Evolutionary conservation across 2,329 filamentous ascomycete genomes (phyloP), one percentile per base, ranked within the genome.

Genomic region (Pseudocercospora ulei): DNA sequence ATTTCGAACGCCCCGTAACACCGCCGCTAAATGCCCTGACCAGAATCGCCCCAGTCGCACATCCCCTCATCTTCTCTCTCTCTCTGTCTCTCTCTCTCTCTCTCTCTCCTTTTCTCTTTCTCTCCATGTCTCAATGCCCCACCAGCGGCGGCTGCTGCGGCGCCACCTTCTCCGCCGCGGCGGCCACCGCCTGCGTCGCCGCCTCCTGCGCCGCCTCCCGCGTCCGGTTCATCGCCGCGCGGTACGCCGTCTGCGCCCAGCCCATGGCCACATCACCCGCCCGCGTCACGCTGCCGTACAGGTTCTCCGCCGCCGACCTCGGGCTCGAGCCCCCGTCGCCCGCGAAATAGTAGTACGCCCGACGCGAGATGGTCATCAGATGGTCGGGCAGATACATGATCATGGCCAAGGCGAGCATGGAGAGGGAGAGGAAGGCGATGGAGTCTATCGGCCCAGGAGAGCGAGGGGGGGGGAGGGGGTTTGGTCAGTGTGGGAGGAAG

Each of bases 311-410:
- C 8, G 45, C 47, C 23, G 45, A 41, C 23, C 41, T 29, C 14
- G 45, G 47, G 6, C 36, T 28, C 22, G 43, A 39, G 7, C 17
- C 20, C 12, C 26, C 31, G 33, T 94, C 86, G 52, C 90, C 90
- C 49, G 80, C 79, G 62, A 85, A 83, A 70, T 98, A 98, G 70
- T 95, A 98, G 75, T 84, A 93, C 38, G 85, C 79, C 59, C 88
- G 82, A 59, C 78, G 76, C 57, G 80, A 75, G 54, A 98, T 79
- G 59, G 84, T 80, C 56, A 76, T 72, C 56, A 96, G 68, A 66
- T 96, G 88, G 57, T 92, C 81, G 7, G 90, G 90, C 11, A 98
- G 82, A 70, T 98, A 98, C 49, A 96, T 77, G 49, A 83, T 80
- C 37, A 79, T 78, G 52, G 86, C 90, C 58, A 92, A 86, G 55